Evolutionary conservation across 495 filamentous ascomycete species (phyloP), one percentile per base, ranked within the genome.

Genomic region (Poronia punctata): DNA sequence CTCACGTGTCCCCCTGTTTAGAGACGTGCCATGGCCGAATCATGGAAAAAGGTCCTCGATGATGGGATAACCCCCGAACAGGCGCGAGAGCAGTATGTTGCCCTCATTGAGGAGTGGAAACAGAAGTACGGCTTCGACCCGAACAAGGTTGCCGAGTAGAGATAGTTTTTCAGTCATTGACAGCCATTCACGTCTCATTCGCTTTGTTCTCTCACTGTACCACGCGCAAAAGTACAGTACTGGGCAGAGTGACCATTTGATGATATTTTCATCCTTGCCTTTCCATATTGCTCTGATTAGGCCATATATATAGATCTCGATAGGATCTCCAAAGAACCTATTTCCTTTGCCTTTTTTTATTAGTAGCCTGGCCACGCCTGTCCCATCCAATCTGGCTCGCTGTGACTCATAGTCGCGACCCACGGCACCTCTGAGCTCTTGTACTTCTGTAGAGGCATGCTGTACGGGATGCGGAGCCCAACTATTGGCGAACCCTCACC

Each of bases 391-490:
- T 95, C 88, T 5, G 75, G 75, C 52, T 80, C 75, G 2, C 42
- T 47, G 55, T 88, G 71, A 11, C 39, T 61, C 54, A 63, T 59
- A n/a, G 76, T 82, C 3, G 84, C 82, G 43, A 80, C 86, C 89
- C 89, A 96, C 7, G 88, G 88, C 18, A 68, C 65, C 45, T 94
- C 86, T 4, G 61, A 59, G 5, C 56, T 34, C 0, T 43, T 63
- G 52, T 95, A 95, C 16, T 64, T 67, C 21, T 74, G 70, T 15
- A 93, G 58, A 0, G 89, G 89, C 3, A 94, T 62, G 56, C 80
- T 80, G 64, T 96, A 96, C 18, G 89, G 84, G 72, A 95, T 80
- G 8, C 88, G 70, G 26, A 89, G 67, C 1, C 82, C 83, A 12
- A 93, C 75, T 0, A 71, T 48, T 12, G 53, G 49, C 6, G 36